Evolutionary conservation across 352 stramenopile species (phyloP), one percentile per base, ranked within the genome.

Genomic region (Phytophthora meadii): DNA sequence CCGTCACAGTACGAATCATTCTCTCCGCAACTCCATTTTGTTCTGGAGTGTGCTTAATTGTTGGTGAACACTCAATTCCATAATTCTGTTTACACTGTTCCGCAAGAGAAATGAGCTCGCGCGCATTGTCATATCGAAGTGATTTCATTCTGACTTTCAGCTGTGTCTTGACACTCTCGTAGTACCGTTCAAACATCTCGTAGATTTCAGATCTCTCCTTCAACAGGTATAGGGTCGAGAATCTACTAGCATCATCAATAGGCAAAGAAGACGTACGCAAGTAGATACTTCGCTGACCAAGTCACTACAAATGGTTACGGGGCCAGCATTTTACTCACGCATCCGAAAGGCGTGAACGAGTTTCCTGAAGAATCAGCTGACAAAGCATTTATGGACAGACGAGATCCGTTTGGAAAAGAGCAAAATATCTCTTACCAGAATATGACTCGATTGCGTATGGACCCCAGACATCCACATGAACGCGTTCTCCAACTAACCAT

Each of bases 201-300:
- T 68, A 64, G 2, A 72, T 11, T 37, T 68, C 57, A 11, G 64
- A 52, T 12, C 57, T 36, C 9, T 67, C 36, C 17, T 50, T 42
- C 32, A 72, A 10, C 28, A 61, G 15, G 36, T 48, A 60, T 12
- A 72, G 12, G 10, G 41, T 64, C 6, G 58, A 15, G 34, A 68
- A 68, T 2, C 65, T 28, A 48, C 39, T 65, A 12, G 52, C 52
- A 28, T 68, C 58, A 40, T 73, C 65, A 46, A 68, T 57, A n/a
- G n/a, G n/a, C n/a, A n/a, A n/a, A n/a, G n/a, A n/a, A n/a, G n/a
- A n/a, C n/a, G n/a, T n/a, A n/a, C n/a, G n/a, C n/a, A n/a, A n/a
- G n/a, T n/a, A n/a, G n/a, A n/a, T n/a, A n/a, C n/a, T n/a, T n/a
- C n/a, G n/a, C n/a, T n/a, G n/a, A n/a, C n/a, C n/a, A n/a, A n/a